A percentile compares a stretch with the other conserved stretches of the same genome.
phyloP scores from a whole-genome alignment of 768 basidiomycete species.

The Leccinum variicolor region DNA sequence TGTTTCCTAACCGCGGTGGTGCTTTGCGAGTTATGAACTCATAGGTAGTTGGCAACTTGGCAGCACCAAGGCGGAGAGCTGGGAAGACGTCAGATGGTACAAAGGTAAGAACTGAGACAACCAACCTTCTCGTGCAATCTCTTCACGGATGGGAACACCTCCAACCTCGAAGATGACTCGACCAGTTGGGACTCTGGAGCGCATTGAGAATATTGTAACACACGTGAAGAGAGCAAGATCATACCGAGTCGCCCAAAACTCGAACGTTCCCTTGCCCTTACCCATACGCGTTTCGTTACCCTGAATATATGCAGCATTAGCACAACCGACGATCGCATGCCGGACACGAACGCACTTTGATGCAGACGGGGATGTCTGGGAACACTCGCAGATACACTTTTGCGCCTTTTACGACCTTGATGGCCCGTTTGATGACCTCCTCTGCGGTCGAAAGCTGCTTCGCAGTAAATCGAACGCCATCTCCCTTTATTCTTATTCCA shows the following conservation, averaged over 20 bases:
- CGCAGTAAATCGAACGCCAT: constrained; percentile 77
- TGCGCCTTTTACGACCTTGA: constrained; percentile 85
- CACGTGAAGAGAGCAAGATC: constrained; percentile 16
- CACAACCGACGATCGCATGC: background rate
- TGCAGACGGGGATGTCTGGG: constrained; percentile 95
- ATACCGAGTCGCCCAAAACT: constrained; percentile 94
- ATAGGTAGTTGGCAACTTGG: constrained; percentile 81
- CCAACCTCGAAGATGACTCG: constrained; percentile 95
- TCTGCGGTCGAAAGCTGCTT: constrained; percentile 88
- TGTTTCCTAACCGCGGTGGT: constrained; percentile 70
- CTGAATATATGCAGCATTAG: constrained; percentile 35
- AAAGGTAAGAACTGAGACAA: background rate
- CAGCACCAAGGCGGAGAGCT: constrained; percentile 88
- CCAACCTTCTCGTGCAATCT: constrained; percentile 86
- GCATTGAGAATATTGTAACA: background rate
- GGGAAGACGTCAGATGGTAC: background rate
- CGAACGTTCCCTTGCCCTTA: constrained; percentile 97
- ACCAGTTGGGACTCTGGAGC: constrained; percentile 72
- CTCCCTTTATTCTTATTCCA: constrained; percentile 84
- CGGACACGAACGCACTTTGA: constrained; percentile 61
- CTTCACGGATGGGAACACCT: constrained; percentile 83
- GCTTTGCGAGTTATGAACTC: constrained; percentile 76
- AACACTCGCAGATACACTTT: constrained; percentile 89
- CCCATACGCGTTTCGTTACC: constrained; percentile 99
- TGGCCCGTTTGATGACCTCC: constrained; percentile 84